Base-by-base conservation (phyloP, 306 rosid species). In the Vigna trinervia region DNA sequence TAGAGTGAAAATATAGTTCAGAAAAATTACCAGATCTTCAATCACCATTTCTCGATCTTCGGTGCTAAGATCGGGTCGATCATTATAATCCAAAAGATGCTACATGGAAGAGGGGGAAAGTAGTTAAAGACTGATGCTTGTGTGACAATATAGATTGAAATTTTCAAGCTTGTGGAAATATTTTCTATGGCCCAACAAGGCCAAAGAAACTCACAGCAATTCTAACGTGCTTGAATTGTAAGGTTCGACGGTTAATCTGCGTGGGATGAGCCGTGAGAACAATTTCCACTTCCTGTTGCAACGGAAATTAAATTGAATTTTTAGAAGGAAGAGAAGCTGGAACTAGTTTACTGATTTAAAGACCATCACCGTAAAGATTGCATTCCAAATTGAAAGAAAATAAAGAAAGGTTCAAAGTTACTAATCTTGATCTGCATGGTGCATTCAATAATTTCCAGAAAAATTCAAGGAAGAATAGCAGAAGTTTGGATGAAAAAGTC, bases 231-330 rank as follows among this genome's bases (percentile, higher is more conserved):
- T 94, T 94, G 85, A 90, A 91, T 53, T 94, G 98, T 45, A 94
- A 85, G 51, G 98, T 94, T 4, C 97, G 94, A 8, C 98, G 97
- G 82, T 94, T 94, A 53, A 94, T 94, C 90, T 94, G 98, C 12
- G 98, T 94, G 74, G 98, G 98, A 87, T 91, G 98, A 69, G 98
- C 98, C 6, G 97, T 94, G 75, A 94, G 98, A 85, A 94, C 98
- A 87, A 94, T 94, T 82, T 94, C 98, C 77, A 91, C 94, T 84
- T 71, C 97, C 98, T 94, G 89, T 45, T 50, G 36, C 71, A 74
- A 84, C 50, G 74, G 20, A 79, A 66, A 54, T 6, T 23, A 68
- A 78, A 57, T 15, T 34, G 69, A 86, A 57, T 43, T 28, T 46
- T 63, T 51, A 63, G 59, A 67, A 8, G 41, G 19, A 76, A 36